Evolutionary conservation across 495 filamentous ascomycete genomes (phyloP), one percentile per base, ranked within the genome.

Genomic region (Hyaloscypha hepaticicola): DNA sequence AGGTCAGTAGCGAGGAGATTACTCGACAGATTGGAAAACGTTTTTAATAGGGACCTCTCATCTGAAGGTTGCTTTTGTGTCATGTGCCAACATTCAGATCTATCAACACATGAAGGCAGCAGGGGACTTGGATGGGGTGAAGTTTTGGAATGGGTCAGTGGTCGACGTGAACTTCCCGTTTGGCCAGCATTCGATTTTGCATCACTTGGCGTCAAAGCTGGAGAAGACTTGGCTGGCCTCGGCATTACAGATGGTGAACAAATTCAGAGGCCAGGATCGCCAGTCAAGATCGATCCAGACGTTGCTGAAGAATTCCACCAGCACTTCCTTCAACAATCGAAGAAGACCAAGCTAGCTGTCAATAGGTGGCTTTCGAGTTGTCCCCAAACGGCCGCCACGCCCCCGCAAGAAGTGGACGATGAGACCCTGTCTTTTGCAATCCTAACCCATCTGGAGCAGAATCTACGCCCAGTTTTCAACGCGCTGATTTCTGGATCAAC

Each of bases 111-210:
- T 25, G 83, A 88, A 55, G 79, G 80, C 2, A 82, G 82, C 49
- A 77, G 82, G 34, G 93, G 93, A 1, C 79, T 97, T n/a, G 93
- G 91, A 67, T 99, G 96, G 96, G 93, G 94, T 1, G 96, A 98
- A 68, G 91, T 98, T 7, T 80, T 99, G 26, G 95, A 99, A 76
- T 85, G 91, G 66, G 92, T 97, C 6, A 93, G 91, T 61, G 93
- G 93, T 8, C 85, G 93, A 61, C 82, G 90, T 28, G 90, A 95
- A 55, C 80, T 97, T 50, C 95, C 95, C 3, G 77, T 77, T 49
- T 96, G 93, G 93, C 93, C 93, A 24, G 89, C 92, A 0, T 96
- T 96, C 68, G 84, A 87, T 64, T 83, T 96, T 68, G 83, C 83
- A 22, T 84, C 85, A 21, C 77, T 92, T 0, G 86, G 85, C 11